These are phyloP conservation scores for Exophiala calicioides DNA, from an alignment of 2,329 filamentous ascomycete species.

Conservation along the genomic window DNA sequence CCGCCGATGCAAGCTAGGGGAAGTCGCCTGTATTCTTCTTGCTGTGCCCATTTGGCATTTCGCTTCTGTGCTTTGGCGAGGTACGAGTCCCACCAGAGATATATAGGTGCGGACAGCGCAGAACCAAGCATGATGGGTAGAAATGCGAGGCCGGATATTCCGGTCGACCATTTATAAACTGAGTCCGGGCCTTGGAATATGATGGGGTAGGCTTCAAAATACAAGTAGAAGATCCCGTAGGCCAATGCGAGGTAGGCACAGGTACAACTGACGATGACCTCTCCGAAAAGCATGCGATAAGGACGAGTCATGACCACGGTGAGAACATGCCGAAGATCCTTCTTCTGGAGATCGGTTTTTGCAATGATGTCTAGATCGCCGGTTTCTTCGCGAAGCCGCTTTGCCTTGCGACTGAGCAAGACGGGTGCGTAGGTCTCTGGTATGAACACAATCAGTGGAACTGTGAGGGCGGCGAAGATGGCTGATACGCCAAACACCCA, in stretches of 20 bases:
- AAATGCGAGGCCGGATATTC: slow-evolving; percentile 39
- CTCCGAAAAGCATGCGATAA: slow-evolving; percentile 69
- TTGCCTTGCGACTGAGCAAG: slow-evolving; percentile 59
- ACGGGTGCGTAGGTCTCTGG: slow-evolving; percentile 66
- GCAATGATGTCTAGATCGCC: slow-evolving; percentile 56
- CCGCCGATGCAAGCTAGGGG: slow-evolving; percentile 72
- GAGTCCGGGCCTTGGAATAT: slow-evolving; percentile 58
- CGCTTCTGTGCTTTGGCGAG: slow-evolving; percentile 55
- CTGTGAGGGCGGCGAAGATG: slow-evolving; percentile 62
- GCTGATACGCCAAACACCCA: slow-evolving; percentile 61
- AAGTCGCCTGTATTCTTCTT: slow-evolving; percentile 63
- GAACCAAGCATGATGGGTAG: slow-evolving; percentile 61
- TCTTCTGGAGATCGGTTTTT: slow-evolving; percentile 63
- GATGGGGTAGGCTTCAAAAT: slow-evolving; percentile 72
- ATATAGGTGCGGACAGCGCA: slow-evolving; percentile 59
- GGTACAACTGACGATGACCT: slow-evolving; percentile 71
- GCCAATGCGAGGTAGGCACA: slow-evolving; percentile 71
- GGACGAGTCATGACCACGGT: slow-evolving; percentile 71
- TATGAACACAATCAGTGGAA: slow-evolving; percentile 62
- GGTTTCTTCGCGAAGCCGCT: slow-evolving; percentile 57
- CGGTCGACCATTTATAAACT: slow-evolving; percentile 40
- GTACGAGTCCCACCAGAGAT: slow-evolving; percentile 65
- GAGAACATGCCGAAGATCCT: slow-evolving; percentile 41
- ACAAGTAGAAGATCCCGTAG: slow-evolving; percentile 71
- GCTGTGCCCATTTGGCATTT: slow-evolving; percentile 59